These are phyloP conservation scores for Ustilago curta DNA, from an alignment of 1,284 basidiomycete species.

Conservation along the genomic window DNA sequence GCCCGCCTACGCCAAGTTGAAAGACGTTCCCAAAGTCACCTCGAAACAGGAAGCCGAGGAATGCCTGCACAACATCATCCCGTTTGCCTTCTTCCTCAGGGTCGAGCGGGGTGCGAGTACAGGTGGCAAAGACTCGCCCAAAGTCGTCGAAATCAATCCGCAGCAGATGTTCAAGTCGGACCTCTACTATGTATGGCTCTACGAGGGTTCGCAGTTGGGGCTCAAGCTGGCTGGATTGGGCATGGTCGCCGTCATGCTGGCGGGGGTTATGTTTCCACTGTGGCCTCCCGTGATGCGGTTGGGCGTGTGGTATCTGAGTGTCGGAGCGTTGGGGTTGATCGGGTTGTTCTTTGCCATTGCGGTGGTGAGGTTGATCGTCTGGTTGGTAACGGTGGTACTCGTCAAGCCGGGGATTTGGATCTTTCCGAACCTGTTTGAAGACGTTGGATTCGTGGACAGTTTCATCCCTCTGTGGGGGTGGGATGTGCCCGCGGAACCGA, in stretches of 20 bases:
- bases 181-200: slow-evolving; percentile 88
- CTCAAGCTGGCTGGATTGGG: slow-evolving; percentile 90
- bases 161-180: slow-evolving; percentile 76
- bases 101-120: slow-evolving; percentile 74
- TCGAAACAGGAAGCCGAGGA: slow-evolving; percentile 81
- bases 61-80: slow-evolving; percentile 80
- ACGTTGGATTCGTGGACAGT: slow-evolving; percentile 98
- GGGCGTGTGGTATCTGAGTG: slow-evolving; percentile 94
- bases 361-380: slow-evolving; percentile 91
- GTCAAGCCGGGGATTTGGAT: slow-evolving; percentile 96
- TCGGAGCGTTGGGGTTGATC: slow-evolving; percentile 87
- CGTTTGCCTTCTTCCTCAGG: slow-evolving; percentile 72
- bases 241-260: slow-evolving; percentile 94
- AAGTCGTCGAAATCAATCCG: slow-evolving; percentile 76
- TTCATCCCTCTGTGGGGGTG: slow-evolving; percentile 98
- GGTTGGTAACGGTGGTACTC: slow-evolving; percentile 88
- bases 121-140: slow-evolving; percentile 53
- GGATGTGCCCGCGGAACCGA: slow-evolving; percentile 79
- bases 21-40: slow-evolving; percentile 74
- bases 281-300: slow-evolving; percentile 94
- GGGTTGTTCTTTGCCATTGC: slow-evolving; percentile 92
- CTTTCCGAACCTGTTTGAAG: slow-evolving; percentile 97
- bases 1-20: slow-evolving; percentile 88
- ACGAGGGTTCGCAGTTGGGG: slow-evolving; percentile 91
- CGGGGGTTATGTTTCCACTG: slow-evolving; percentile 98